Evolutionary conservation across 495 filamentous ascomycete species (phyloP).

Genomic region (Endocarpon pusillum): DNA sequence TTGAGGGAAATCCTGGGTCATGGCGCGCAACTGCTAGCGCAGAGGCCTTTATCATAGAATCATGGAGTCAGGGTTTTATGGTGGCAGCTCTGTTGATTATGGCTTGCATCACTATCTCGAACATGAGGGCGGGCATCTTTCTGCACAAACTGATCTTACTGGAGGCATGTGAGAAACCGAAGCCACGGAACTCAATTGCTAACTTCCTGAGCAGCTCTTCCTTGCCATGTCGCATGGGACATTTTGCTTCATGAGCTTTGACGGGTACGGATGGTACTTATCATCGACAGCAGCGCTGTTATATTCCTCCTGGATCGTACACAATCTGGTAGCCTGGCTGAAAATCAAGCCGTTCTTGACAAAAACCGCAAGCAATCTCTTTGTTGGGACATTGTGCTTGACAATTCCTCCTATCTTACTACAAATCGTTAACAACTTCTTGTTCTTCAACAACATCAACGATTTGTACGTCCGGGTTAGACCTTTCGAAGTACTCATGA

Average conservation of each 20-base stretch:
- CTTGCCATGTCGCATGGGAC: slow-evolving; percentile 14
- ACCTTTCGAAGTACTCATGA: slow-evolving; percentile 20
- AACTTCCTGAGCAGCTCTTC: slow-evolving; percentile 6
- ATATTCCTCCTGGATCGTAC: slow-evolving; percentile 8
- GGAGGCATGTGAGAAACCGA: no score
- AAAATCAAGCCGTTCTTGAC: slow-evolving; percentile 12
- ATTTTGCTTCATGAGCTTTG: slow-evolving; percentile 8
- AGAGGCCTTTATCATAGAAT: slow-evolving; percentile 14
- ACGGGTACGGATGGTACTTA: slow-evolving; percentile 11
- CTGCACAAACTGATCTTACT: slow-evolving; percentile 12
- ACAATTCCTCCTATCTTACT: slow-evolving; percentile 7
- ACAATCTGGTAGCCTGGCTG: slow-evolving; percentile 13
- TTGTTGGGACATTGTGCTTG: slow-evolving; percentile 6
- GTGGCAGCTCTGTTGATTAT: slow-evolving; percentile 15
- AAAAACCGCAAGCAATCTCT: slow-evolving; percentile 5
- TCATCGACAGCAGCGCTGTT: slow-evolving; percentile 10
- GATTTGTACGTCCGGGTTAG: slow-evolving; percentile 18
- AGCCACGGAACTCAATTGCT: no score
- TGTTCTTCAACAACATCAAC: slow-evolving; percentile 14
- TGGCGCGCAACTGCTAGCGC: not conserved
- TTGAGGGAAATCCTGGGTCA: not conserved
- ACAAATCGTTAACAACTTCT: slow-evolving; percentile 11
- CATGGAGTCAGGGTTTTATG: slow-evolving; percentile 21
- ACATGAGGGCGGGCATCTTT: slow-evolving; percentile 7
- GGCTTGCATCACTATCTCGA: slow-evolving; percentile 13